A percentile compares a stretch with the other conserved stretches of the same genome.
These are phyloP conservation scores for Psilocybe azurescens DNA, from an alignment of 768 basidiomycete species.

Conservation along the genomic window DNA sequence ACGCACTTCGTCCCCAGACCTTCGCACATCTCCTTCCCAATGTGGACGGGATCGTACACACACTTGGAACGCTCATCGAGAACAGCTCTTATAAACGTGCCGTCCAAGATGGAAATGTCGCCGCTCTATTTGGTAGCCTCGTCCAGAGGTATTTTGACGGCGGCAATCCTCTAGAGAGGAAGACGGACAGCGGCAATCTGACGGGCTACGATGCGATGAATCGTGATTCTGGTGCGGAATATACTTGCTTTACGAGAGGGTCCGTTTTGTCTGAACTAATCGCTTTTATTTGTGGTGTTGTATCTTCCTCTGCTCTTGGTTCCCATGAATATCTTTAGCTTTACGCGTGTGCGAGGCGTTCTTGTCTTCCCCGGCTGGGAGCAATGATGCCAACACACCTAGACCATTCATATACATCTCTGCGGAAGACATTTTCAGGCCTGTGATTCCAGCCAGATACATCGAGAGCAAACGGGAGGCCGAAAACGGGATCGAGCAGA, in stretches of 20 bases:
- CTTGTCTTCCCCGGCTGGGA: conserved; percentile 47
- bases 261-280: conserved; percentile 1
- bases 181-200: conserved; percentile 25
- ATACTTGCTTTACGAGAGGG: conserved; percentile 2
- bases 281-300: conserved; percentile 10
- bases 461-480: conserved; percentile 95
- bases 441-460: conserved; percentile 84
- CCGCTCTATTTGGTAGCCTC: conserved; percentile 55
- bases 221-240: conserved; percentile 81
- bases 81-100: conserved; percentile 80
- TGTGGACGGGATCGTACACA: conserved; percentile 87
- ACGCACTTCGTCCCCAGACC: conserved; percentile 78
- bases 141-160: conserved; percentile 34
- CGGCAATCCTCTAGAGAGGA: conserved; percentile 64
- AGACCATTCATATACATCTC: conserved; percentile 94
- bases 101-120: conserved; percentile 61
- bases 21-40: conserved; percentile 72
- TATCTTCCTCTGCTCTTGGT: conserved; percentile 11
- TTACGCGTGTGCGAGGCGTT: conserved; percentile 82
- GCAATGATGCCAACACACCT: conserved; percentile 34
- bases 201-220: conserved; percentile 83
- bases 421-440: conserved; percentile 92
- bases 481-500: conserved; percentile 67
- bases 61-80: conserved; percentile 90
- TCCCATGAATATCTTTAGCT: conserved; percentile 45